These are phyloP conservation scores for Xylariales sp. DNA, from an alignment of 2,329 filamentous ascomycete species.

Conservation along the genomic window DNA sequence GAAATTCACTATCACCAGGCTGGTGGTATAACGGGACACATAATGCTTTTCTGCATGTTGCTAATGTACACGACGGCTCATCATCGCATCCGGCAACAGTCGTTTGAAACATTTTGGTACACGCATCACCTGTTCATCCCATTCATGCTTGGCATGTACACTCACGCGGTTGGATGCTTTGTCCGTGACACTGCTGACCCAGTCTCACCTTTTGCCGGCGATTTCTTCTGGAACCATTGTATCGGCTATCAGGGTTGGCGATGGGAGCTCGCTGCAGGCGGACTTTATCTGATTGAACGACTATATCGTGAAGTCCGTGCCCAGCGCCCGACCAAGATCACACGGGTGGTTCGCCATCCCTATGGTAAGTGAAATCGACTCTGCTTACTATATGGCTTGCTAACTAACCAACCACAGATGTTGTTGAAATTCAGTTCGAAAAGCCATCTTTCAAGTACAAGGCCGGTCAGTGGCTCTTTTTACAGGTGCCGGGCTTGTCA, in stretches of 20 bases:
- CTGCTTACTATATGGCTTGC: constrained; percentile 8
- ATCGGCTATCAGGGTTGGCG: constrained; percentile 96
- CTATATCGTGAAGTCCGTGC: constrained; percentile 91
- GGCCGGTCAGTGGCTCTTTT: constrained; percentile 96
- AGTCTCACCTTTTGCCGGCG: constrained; percentile 85
- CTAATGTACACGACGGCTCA: constrained; percentile 98
- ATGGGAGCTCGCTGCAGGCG: constrained; percentile 91
- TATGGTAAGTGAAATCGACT: constrained; percentile 72
- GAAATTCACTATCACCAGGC: constrained; percentile 92
- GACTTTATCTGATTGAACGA: constrained; percentile 86
- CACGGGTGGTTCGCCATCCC: constrained; percentile 93
- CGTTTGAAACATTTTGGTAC: constrained; percentile 99
- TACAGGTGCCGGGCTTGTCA: constrained; percentile 91
- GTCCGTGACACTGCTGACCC: constrained; percentile 81
- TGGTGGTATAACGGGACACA: constrained; percentile 92
- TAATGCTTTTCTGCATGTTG: constrained; percentile 99
- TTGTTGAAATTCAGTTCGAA: constrained; percentile 95
- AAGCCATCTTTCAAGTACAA: constrained; percentile 99
- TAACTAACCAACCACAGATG: constrained; percentile 69
- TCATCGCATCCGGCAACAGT: constrained; percentile 92
- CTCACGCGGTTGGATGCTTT: constrained; percentile 95
- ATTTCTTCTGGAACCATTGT: constrained; percentile 89
- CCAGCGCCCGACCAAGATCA: constrained; percentile 86
- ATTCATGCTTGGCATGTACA: constrained; percentile 93
- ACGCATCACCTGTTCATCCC: constrained; percentile 98